Base-by-base conservation (phyloP, 2,329 filamentous ascomycete species). In the Phoma sp. region DNA sequence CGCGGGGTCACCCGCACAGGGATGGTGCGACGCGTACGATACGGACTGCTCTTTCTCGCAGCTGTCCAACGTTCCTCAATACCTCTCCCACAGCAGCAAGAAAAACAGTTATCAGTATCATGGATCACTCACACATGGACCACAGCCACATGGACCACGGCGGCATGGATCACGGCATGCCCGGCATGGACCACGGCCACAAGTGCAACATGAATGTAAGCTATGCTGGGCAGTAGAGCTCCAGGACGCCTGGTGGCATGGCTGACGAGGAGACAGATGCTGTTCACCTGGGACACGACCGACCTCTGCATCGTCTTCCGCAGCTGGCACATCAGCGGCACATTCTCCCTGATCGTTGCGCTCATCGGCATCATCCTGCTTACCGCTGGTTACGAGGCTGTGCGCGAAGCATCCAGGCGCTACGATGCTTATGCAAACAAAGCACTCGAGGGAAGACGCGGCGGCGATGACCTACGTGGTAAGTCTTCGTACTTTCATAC, bases 221-320 rank as follows among this genome's bases (percentile, higher is more conserved):
- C 68, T 36, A 45, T 47, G 13, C 32, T 13, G 32, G 33, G 11
- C 24, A 22, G n/a, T 22, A 27, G 24, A 32, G 40, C 47, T 45
- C 8, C 35, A 45, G 13, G 24, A 35, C 8, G 14, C 18, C 41
- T 10, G 14, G 41, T 9, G 9, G 13, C 24, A 14, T 22, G 35
- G 45, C 58, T 55, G 18, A 57, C 41, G 18, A 38, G 18, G 11
- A n/a, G 37, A 30, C 44, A 96, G 92, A 98, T 97, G 93, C 86
- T 98, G 64, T 99, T 99, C 81, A 98, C 92, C 58, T 99, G 93
- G 93, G 86, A 92, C 75, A 93, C 93, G 2, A 85, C 83, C 52
- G 89, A 98, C 78, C 90, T 99, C 61, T 99, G 95, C 83, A 96
- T 99, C 76, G 86, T 99, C 75, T 99, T 98, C 82, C 84, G 83